Evolutionary conservation across 2,329 filamentous ascomycete genomes (phyloP).

Genomic region (Fusarium camptoceras): DNA sequence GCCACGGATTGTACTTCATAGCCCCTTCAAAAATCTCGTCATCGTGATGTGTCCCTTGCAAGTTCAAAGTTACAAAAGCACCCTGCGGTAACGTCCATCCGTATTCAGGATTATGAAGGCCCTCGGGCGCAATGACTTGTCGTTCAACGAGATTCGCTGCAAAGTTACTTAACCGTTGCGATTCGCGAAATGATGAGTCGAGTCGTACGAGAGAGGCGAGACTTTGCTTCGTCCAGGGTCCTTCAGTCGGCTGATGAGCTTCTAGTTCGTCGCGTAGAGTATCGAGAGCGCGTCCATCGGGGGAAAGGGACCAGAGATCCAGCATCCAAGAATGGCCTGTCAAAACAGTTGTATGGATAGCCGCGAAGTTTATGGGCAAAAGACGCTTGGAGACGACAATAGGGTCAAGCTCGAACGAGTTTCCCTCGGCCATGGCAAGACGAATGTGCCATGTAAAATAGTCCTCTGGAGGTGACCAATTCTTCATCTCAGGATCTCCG

Average conservation of each 20-base stretch:
- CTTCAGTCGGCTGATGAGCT: slow-evolving; percentile 42
- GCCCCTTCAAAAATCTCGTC: slow-evolving; percentile 57
- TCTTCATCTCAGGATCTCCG: slow-evolving; percentile 55
- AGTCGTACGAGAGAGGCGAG: slow-evolving; percentile 58
- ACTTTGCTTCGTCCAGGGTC: slow-evolving; percentile 60
- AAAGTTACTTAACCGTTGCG: slow-evolving; percentile 62
- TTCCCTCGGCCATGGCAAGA: slow-evolving; percentile 60
- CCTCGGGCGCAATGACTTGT: slow-evolving; percentile 58
- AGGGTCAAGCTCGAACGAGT: slow-evolving; percentile 58
- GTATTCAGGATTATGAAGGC: slow-evolving; percentile 54
- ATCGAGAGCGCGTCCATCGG: slow-evolving; percentile 51
- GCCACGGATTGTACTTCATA: slow-evolving; percentile 60
- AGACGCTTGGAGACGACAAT: slow-evolving; percentile 62
- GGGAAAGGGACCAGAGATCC: slow-evolving; percentile 58
- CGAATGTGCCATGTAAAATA: slow-evolving; percentile 69
- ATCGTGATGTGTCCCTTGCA: slow-evolving; percentile 61
- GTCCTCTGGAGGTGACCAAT: slow-evolving; percentile 63
- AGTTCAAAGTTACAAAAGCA: slow-evolving; percentile 56
- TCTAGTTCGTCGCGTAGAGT: slow-evolving; percentile 58
- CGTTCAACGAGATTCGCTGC: slow-evolving; percentile 59
- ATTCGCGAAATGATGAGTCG: slow-evolving; percentile 66
- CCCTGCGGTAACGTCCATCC: slow-evolving; percentile 56
- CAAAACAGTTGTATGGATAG: slow-evolving; percentile 68
- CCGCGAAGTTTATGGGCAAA: slow-evolving; percentile 68
- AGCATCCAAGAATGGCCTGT: slow-evolving; percentile 61